A percentile compares a stretch with the other conserved stretches of the same genome.
phyloP scores from a whole-genome alignment of 1,139 yeast genomes.

The Eremothecium gossypii region DNA sequence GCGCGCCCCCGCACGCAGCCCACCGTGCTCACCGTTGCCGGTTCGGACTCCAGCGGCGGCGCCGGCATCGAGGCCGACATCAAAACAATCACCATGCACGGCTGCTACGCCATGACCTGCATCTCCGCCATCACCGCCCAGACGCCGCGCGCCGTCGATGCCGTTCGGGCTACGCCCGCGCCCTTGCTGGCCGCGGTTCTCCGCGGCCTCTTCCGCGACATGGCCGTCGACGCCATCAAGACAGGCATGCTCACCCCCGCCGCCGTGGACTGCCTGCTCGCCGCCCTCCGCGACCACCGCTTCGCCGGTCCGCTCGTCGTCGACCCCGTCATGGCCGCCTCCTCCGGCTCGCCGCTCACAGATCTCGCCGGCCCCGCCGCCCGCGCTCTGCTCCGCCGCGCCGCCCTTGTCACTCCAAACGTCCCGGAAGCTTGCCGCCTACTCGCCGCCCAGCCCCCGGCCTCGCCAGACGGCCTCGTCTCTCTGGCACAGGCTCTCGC shows the following conservation, averaged over 20 bases:
- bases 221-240: slow-evolving; percentile 61
- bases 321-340: slow-evolving; percentile 80
- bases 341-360: slow-evolving; percentile 50
- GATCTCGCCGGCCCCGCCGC: slow-evolving; percentile 31
- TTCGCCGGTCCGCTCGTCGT: slow-evolving; percentile 39
- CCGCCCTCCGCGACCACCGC: slow-evolving; percentile 30
- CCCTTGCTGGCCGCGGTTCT: slow-evolving; percentile 40
- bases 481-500: slow-evolving; percentile 40
- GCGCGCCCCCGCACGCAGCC: slow-evolving; percentile 10
- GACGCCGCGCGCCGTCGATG: slow-evolving; percentile 54
- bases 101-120: slow-evolving; percentile 74
- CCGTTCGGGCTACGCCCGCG: slow-evolving; percentile 41
- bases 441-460: slow-evolving; percentile 17
- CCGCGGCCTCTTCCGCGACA: slow-evolving; percentile 51
- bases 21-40: slow-evolving; percentile 59
- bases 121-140: slow-evolving; percentile 81
- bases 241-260: slow-evolving; percentile 69
- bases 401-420: slow-evolving; percentile 72
- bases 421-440: slow-evolving; percentile 48
- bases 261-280: slow-evolving; percentile 43
- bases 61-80: slow-evolving; percentile 94
- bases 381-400: slow-evolving; percentile 34
- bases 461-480: slow-evolving; percentile 33
- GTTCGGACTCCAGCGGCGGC: slow-evolving; percentile 88
- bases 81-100: slow-evolving; percentile 71